phyloP scores from a whole-genome alignment of 1,284 basidiomycete species.

The Gymnopus androsaceus region DNA sequence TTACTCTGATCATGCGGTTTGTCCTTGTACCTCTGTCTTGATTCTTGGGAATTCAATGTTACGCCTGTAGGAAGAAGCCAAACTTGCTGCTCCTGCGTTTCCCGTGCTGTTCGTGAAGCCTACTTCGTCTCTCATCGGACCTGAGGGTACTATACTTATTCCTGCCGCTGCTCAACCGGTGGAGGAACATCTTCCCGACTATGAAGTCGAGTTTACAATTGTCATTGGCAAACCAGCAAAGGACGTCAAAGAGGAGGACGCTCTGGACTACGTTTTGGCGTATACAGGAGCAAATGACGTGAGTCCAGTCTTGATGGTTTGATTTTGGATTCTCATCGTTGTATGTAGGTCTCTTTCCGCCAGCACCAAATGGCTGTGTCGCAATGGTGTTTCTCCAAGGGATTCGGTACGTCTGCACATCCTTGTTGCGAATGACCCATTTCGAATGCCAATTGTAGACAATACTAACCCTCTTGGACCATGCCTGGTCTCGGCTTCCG shows the following conservation, averaged over 20 bases:
- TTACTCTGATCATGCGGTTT: constrained; percentile 77
- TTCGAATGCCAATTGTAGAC: constrained; percentile 41
- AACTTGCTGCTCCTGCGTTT: constrained; percentile 64
- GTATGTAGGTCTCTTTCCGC: constrained; percentile 69
- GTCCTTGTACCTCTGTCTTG: constrained; percentile 28
- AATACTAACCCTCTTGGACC: constrained; percentile 79
- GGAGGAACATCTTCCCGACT: constrained; percentile 77
- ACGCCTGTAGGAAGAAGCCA: constrained; percentile 58
- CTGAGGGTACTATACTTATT: constrained; percentile 65
- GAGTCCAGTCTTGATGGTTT: constrained; percentile 21
- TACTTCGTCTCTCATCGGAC: constrained; percentile 68
- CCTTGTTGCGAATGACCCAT: neutral
- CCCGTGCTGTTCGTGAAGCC: constrained; percentile 86
- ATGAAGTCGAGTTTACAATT: constrained; percentile 86
- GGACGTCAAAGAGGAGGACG: constrained; percentile 74
- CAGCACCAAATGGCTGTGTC: constrained; percentile 75
- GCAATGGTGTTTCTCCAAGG: constrained; percentile 86
- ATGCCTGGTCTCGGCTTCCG: constrained; percentile 65
- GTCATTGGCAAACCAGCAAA: constrained; percentile 82
- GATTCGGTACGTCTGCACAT: constrained; percentile 56
- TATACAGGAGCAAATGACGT: constrained; percentile 84
- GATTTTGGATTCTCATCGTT: neutral
- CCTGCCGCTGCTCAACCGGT: constrained; percentile 71
- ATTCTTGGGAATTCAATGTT: neutral
- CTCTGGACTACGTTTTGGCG: constrained; percentile 80